Conservation (phyloP, 768 basidiomycete genomes). For the Boletus rubropictus region DNA sequence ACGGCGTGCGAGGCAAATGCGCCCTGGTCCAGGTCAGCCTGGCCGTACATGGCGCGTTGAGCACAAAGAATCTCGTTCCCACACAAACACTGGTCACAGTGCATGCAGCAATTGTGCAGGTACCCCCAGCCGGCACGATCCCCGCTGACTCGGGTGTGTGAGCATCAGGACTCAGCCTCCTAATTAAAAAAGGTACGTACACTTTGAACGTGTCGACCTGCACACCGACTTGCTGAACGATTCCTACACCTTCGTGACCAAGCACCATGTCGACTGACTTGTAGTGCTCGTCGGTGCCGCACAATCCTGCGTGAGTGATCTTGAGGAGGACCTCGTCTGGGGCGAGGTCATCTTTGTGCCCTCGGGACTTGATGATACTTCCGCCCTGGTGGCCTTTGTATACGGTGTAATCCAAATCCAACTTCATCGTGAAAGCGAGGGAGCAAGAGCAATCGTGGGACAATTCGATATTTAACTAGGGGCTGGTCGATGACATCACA, state of each 20-base stretch:
- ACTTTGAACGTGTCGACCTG: constrained; percentile 31
- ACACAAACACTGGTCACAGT: constrained; percentile 31
- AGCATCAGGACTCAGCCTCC: neutral
- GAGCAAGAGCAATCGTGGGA: neutral
- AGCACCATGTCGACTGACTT: constrained; percentile 31
- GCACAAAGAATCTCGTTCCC: constrained; percentile 30
- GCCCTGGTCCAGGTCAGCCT: constrained; percentile 28
- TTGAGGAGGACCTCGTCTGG: constrained; percentile 28
- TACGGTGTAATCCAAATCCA: constrained; percentile 24
- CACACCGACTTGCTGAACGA: constrained; percentile 30
- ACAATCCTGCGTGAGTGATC: constrained; percentile 33
- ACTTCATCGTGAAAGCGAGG: constrained; percentile 5
- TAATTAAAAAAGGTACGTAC: constrained; percentile 17
- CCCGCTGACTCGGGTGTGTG: constrained; percentile 20
- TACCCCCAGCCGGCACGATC: constrained; percentile 36
- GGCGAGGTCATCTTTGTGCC: constrained; percentile 15
- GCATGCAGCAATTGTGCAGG: constrained; percentile 29
- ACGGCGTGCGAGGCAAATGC: constrained; percentile 33
- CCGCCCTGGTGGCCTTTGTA: constrained; percentile 28
- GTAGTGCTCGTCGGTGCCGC: constrained; percentile 37
- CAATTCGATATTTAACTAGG: neutral
- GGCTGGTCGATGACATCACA: constrained; percentile 4
- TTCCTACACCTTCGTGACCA: constrained; percentile 36
- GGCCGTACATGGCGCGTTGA: constrained; percentile 23
- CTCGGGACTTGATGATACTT: constrained; percentile 15